Evolutionary conservation across 139 green algal species (phyloP).

Genomic region (Haematococcus lacustris): DNA sequence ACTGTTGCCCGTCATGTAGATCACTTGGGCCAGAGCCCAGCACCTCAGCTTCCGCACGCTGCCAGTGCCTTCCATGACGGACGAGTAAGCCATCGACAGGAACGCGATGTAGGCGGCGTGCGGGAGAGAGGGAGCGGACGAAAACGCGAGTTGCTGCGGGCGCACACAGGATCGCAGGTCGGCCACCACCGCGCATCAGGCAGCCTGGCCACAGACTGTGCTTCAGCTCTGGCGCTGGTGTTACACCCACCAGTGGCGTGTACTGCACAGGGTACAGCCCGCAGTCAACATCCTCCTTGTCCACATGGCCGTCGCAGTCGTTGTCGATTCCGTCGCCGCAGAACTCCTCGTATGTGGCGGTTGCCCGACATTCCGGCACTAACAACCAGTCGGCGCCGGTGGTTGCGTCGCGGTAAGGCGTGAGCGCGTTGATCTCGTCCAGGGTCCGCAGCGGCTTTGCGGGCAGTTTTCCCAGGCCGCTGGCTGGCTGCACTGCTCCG

Average conservation of each 20-base stretch:
- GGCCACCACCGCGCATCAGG: too few relatives aligned
- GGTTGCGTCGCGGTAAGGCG: not conserved
- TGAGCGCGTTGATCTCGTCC: not conserved
- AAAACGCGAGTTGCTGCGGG: not conserved
- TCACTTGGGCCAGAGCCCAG: constrained; percentile 5
- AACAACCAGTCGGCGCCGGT: not conserved
- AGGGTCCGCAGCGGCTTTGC: not conserved
- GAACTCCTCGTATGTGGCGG: constrained; percentile 12
- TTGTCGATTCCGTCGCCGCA: constrained; percentile 25
- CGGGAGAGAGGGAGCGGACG: not conserved
- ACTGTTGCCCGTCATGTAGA: constrained; percentile 10
- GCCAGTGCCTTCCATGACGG: not conserved
- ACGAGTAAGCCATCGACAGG: not conserved
- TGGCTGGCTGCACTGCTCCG: not conserved
- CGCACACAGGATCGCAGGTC: too few relatives aligned
- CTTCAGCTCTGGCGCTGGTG: too few relatives aligned
- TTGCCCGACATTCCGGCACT: too few relatives aligned
- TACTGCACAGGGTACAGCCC: constrained; percentile 18
- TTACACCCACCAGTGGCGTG: constrained; percentile 4
- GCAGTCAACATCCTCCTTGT: constrained; percentile 25
- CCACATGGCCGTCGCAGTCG: constrained; percentile 32
- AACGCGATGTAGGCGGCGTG: not conserved
- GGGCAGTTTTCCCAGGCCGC: not conserved
- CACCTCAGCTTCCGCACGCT: not conserved
- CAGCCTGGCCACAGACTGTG: too few relatives aligned